A percentile compares a stretch with the other conserved stretches of the same genome.
These are phyloP conservation scores for Globisporangium takayamanum DNA, from an alignment of 352 stramenopile species.

Conservation along the genomic window DNA sequence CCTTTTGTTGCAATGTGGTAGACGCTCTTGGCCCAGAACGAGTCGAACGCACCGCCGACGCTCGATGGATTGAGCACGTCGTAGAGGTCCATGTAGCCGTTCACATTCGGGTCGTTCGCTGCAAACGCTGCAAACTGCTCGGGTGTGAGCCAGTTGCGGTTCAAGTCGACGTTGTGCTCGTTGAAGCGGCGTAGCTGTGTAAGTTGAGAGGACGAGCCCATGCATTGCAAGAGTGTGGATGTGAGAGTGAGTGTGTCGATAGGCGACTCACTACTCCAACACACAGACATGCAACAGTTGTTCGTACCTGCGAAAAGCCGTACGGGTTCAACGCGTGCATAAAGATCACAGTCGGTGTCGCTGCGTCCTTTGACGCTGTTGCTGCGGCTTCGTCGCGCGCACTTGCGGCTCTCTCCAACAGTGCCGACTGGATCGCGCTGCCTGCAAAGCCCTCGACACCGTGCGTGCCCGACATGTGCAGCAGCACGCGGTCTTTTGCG, in stretches of 20 bases:
- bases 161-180: conserved; percentile 93
- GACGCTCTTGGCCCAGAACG: conserved; percentile 42
- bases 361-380: conserved; percentile 6
- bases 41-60: conserved; percentile 14
- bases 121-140: conserved; percentile 45
- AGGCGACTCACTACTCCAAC: neutral
- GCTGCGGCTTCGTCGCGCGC: neutral
- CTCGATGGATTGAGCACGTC: conserved; percentile 60
- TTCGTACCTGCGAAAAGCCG: conserved; percentile 52
- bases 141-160: conserved; percentile 83
- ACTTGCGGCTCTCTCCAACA: conserved; percentile 12
- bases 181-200: conserved; percentile 82
- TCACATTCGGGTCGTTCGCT: conserved; percentile 61
- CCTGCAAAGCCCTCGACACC: conserved; percentile 43
- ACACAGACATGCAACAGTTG: neutral
- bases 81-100: conserved; percentile 72
- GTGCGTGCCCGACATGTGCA: conserved; percentile 46
- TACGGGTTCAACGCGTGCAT: conserved; percentile 84
- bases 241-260: neutral
- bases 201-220: too few relatives aligned
- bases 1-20: conserved; percentile 30
- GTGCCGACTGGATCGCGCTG: conserved; percentile 26
- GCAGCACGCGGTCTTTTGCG: conserved; percentile 13
- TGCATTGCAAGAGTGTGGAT: too few relatives aligned
- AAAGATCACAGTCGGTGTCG: conserved; percentile 53